A percentile compares a stretch with the other conserved stretches of the same genome.
Conservation (phyloP, 306 rosid species). For the Fagus sylvatica region DNA sequence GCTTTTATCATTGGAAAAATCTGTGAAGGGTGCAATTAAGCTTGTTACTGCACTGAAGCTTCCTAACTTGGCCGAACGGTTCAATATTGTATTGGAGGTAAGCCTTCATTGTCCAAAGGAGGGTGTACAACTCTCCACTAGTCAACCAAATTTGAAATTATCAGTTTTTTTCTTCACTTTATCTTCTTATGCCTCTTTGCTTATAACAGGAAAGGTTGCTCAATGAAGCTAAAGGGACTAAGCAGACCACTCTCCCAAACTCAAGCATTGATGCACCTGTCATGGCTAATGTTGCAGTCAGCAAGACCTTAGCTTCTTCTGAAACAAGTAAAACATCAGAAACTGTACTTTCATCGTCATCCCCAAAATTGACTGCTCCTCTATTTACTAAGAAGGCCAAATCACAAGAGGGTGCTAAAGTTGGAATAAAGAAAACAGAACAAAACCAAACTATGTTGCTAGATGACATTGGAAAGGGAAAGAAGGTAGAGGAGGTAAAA, state of each 20-base stretch:
- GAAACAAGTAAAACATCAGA: slow-evolving; percentile 39
- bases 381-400: slow-evolving; percentile 57
- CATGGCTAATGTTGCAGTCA: slow-evolving; percentile 28
- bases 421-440: slow-evolving; percentile 31
- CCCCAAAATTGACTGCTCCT: slow-evolving; percentile 60
- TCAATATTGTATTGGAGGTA: slow-evolving; percentile 86
- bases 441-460: slow-evolving; percentile 24
- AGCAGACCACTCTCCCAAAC: slow-evolving; percentile 32
- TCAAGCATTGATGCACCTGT: slow-evolving; percentile 29
- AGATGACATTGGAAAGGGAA: slow-evolving; percentile 36
- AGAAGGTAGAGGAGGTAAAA: slow-evolving; percentile 26
- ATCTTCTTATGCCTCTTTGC: slow-evolving; percentile 18
- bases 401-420: slow-evolving; percentile 46
- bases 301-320: slow-evolving; percentile 23
- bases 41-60: slow-evolving; percentile 87
- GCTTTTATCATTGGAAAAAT: slow-evolving; percentile 82
- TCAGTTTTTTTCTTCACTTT: neutral
- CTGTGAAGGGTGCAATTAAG: slow-evolving; percentile 91
- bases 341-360: slow-evolving; percentile 32
- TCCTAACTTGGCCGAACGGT: slow-evolving; percentile 90
- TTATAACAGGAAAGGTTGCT: slow-evolving; percentile 71
- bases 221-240: slow-evolving; percentile 40
- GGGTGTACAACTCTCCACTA: neutral
- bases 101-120: slow-evolving; percentile 21
- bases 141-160: neutral